These are phyloP conservation scores for Solanum sejunctum DNA, from an alignment of 257 asterid species.

Conservation along the genomic window DNA sequence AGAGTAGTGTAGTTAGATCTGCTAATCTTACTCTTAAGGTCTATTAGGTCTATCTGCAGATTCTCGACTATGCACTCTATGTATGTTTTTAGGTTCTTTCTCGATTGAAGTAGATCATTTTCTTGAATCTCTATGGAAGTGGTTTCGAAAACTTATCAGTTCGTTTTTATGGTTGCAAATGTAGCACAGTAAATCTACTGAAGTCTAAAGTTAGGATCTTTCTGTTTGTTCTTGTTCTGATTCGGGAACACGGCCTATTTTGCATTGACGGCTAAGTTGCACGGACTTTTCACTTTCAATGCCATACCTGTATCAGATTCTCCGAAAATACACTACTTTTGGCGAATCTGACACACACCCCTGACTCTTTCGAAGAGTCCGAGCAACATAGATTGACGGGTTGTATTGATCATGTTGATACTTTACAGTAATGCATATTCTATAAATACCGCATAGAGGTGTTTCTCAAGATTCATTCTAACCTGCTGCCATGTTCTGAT, in stretches of 20 bases:
- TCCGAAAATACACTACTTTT: too few relatives aligned
- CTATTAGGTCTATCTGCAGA: too few relatives aligned
- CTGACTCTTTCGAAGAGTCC: too few relatives aligned
- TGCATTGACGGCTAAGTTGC: not conserved
- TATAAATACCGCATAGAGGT: not conserved
- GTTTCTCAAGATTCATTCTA: not conserved
- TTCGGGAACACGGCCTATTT: not conserved
- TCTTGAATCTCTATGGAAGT: not conserved
- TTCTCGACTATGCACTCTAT: not conserved
- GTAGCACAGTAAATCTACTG: not conserved
- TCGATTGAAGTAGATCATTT: not conserved
- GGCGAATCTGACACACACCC: too few relatives aligned
- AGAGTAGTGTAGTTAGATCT: not conserved
- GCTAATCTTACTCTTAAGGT: not conserved
- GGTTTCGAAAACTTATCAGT: not conserved
- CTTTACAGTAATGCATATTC: not conserved
- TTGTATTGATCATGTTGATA: not conserved
- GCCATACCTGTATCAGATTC: too few relatives aligned
- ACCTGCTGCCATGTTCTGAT: not conserved
- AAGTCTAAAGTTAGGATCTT: not conserved
- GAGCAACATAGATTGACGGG: not conserved
- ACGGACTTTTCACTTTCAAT: too few relatives aligned
- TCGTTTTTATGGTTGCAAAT: not conserved
- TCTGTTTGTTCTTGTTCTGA: not conserved
- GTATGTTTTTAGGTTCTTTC: not conserved